Percentiles rank a stretch among this genome's conserved stretches.
phyloP scores from a whole-genome alignment of 2,329 filamentous ascomycete genomes.

The Parascedosporium putredinis region DNA sequence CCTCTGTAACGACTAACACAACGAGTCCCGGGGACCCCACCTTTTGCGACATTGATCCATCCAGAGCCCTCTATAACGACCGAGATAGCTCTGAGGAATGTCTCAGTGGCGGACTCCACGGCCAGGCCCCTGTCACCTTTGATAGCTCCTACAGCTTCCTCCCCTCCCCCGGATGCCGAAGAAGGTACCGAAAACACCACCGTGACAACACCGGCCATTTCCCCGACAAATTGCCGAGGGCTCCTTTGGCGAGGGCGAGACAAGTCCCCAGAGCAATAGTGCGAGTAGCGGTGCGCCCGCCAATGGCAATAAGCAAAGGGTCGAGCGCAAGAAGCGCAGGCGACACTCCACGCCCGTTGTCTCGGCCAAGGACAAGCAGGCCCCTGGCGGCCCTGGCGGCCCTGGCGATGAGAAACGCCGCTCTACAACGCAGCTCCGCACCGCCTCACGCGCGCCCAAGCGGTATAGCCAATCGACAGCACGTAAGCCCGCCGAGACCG shows the following conservation, averaged over 20 bases:
- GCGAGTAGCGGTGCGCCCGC: neutral
- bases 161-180: conserved; percentile 6
- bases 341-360: conserved; percentile 7
- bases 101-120: neutral
- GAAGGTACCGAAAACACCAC: neutral
- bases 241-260: neutral
- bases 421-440: conserved; percentile 11
- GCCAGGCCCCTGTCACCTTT: neutral
- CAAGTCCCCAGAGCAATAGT: neutral
- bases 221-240: conserved; percentile 1
- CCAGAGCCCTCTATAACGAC: conserved; percentile 3
- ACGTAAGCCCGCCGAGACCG: conserved; percentile 21
- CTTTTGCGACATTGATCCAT: conserved; percentile 7
- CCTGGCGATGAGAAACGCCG: conserved; percentile 10
- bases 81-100: conserved; percentile 8
- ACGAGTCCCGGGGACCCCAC: conserved; percentile 4
- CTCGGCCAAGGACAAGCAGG: conserved; percentile 1
- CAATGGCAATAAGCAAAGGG: conserved; percentile 2
- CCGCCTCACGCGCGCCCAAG: conserved; percentile 13
- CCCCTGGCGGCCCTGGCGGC: neutral
- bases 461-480: conserved; percentile 9
- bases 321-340: conserved; percentile 9
- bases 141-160: conserved; percentile 6
- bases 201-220: conserved; percentile 4
- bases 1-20: conserved; percentile 6